Evolutionary conservation across 192 early-diverging fungal genomes (phyloP), one percentile per base, ranked within the genome.

Genomic region (Obelidium mucronatum): DNA sequence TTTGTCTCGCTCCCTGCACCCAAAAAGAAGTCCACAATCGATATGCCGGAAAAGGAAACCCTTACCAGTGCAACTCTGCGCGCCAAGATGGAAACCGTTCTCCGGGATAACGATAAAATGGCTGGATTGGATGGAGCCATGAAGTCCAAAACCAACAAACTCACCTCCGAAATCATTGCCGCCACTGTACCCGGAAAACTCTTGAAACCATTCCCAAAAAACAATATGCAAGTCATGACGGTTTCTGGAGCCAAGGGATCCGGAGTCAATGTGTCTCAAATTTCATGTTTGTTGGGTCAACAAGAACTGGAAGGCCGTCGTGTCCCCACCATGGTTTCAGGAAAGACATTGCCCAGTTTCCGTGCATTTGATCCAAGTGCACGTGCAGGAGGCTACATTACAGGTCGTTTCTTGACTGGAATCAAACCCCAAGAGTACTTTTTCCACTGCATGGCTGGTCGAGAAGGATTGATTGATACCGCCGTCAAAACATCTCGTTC

Each of bases 391-490:
- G 98, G 98, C n/a, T 99, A 90, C 66, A 94, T 99, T 76, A 89
- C 55, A 51, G 95, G 94, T 62, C 94, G 97, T 74, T 99, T 98
- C 91, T 93, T 99, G 90, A 98, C 96, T 15, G 98, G 98, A 26
- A 95, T 99, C 68, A 93, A 92, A 78, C 97, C 98, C 42, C 96
- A 98, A 78, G 90, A 91, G 62, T 86, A 86, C 79, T 90, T 78
- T 69, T 85, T 87, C 67, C 87, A 88, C 70, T 86, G 82, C 71
- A 99, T 99, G 98, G 97, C 97, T 70, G 98, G 98, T 78, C 93
- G 98, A 83, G 98, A 99, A 88, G 98, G 98, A 71, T 86, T 99
- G n/a, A 98, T 99, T 67, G 98, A 99, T 87, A 99, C 98, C 6
- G 98, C 98, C 70, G 98, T 99, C 81, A 99, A 99, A 87, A 99